Base-by-base conservation (phyloP, 106 monocot genomes). In the Dioscorea zingiberensis region DNA sequence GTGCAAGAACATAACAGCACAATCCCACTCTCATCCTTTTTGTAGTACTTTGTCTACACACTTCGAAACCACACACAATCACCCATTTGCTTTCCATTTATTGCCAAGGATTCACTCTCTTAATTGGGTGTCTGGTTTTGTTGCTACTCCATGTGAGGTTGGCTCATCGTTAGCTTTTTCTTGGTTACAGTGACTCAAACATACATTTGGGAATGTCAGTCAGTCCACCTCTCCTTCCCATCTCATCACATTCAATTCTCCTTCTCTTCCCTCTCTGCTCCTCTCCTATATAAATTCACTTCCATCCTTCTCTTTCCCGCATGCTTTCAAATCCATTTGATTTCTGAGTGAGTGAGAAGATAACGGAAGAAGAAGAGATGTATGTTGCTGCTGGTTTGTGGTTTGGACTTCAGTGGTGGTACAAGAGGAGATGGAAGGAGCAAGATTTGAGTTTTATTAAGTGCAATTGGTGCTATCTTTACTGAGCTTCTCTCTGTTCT, bases 401-500 rank as follows among this genome's bases (percentile, higher is more conserved):
- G 22, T 38, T 38, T 38, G 38, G 10, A 38, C 38, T 38, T 53
- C 21, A 12, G 22, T 21, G 56, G 22, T 62, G 38, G 19, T 32
- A 62, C 21, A 56, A 56, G 62, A 44, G 30, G 28, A 32, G n/a
- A 15, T 44, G 62, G 4, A 62, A 62, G 44, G 62, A 15, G 9
- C 27, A 61, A 3, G 56, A 21, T 22, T 23, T 56, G n/a, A 16
- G 18, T 23, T 56, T 23, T 56, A 12, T 2, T 3, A 12, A 12
- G 3, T 61, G 23, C n/a, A 1, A 16, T 62, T 44, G 62, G 30
- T 32, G 62, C 62, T 62, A 62, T 62, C 62, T 32, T 62, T 62
- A n/a, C 62, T 62, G 62, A 62, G 62, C 62, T 62, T 62, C 59
- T 60, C 59, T 21, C 51, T 53, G 13, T 22, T 3, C 21, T 44